Conservation (phyloP, 306 rosid species). For the Cicer yamashitae region DNA sequence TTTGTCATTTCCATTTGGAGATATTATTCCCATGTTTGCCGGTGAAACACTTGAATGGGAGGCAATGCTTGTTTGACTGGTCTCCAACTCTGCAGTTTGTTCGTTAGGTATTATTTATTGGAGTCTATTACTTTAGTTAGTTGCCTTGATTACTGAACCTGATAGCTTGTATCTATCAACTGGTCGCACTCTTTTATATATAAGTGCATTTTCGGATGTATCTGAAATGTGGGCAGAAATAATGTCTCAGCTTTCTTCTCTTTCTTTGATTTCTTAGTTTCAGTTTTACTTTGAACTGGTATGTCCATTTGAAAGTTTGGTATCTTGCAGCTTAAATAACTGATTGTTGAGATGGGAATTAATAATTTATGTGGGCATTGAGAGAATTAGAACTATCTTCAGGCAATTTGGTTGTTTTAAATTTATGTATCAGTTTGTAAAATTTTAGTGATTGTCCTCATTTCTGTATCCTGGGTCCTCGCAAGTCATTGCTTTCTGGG, state of each 20-base stretch:
- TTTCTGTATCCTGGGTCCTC: background rate
- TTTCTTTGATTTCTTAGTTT: background rate
- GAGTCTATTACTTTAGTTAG: constrained; percentile 2
- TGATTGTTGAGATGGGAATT: constrained; percentile 14
- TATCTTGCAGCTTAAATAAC: constrained; percentile 27
- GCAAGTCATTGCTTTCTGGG: background rate
- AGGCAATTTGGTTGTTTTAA: too few relatives aligned
- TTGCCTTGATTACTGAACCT: background rate
- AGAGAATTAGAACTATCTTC: background rate
- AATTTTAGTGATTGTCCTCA: background rate
- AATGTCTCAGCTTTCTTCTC: background rate
- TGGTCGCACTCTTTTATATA: background rate
- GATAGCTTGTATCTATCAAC: background rate
- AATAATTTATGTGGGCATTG: background rate
- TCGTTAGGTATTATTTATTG: background rate
- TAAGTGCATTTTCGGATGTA: background rate
- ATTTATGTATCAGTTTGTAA: constrained; percentile 9
- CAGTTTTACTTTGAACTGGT: background rate
- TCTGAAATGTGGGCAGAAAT: background rate
- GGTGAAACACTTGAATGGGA: constrained; percentile 87
- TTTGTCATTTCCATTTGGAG: constrained; percentile 73
- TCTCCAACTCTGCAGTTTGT: background rate
- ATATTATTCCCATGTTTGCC: constrained; percentile 83
- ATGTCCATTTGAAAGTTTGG: background rate
- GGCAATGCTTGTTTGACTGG: constrained; percentile 50